These are phyloP conservation scores for Thelephora terrestris DNA, from an alignment of 1,284 basidiomycete species.

Conservation along the genomic window DNA sequence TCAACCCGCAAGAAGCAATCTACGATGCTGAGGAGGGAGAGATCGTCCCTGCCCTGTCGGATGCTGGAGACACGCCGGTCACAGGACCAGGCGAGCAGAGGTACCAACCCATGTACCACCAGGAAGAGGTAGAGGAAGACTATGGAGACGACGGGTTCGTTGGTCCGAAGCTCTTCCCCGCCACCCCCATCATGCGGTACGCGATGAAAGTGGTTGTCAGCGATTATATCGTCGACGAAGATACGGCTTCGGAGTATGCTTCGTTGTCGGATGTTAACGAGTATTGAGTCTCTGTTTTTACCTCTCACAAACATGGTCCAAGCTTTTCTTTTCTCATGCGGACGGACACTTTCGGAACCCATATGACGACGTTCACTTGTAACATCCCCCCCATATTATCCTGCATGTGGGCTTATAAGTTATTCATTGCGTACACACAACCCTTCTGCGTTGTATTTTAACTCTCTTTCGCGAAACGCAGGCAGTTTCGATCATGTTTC, in stretches of 20 bases:
- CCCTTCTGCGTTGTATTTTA: too few species aligned
- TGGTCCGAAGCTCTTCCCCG: conserved; percentile 62
- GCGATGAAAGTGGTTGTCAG: conserved; percentile 72
- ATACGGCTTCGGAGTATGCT: conserved; percentile 65
- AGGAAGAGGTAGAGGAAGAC: conserved; percentile 24
- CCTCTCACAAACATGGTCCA: too few species aligned
- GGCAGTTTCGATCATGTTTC: too few species aligned
- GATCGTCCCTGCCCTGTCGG: conserved; percentile 21
- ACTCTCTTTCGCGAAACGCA: too few species aligned
- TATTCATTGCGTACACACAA: too few species aligned
- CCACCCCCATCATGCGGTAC: conserved; percentile 67
- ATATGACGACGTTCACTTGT: too few species aligned
- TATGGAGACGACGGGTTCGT: conserved; percentile 38
- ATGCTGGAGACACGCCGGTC: conserved; percentile 21
- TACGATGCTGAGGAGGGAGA: conserved; percentile 22
- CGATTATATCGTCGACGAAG: conserved; percentile 70
- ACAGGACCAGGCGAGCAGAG: conserved; percentile 17
- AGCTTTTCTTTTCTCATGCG: too few species aligned
- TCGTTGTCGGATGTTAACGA: conserved; percentile 63
- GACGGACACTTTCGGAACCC: too few species aligned
- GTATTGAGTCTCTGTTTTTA: conserved; percentile 32
- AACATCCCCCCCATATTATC: too few species aligned
- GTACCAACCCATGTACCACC: conserved; percentile 10
- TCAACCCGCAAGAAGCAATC: conserved; percentile 18
- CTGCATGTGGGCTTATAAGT: too few species aligned